Percentiles rank a stretch among this genome's conserved stretches.
phyloP scores from a whole-genome alignment of 2,329 filamentous ascomycete genomes.

The Aspergillus oerlinghausenensis region DNA sequence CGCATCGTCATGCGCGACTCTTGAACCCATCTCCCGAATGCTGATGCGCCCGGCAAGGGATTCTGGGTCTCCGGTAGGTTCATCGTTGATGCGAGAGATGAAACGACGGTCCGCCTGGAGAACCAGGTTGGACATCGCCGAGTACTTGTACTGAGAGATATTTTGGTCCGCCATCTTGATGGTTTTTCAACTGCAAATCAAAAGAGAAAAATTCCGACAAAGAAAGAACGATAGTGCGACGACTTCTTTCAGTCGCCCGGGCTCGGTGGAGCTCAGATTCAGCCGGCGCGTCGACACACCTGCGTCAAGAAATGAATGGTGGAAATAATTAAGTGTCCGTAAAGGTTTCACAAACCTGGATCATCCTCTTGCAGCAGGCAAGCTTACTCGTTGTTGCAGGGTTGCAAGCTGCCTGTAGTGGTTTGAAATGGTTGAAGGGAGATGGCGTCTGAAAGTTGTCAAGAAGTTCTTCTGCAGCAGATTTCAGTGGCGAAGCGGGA shows the following conservation, averaged over 20 bases:
- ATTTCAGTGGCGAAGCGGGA: constrained; percentile 36
- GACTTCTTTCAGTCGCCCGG: constrained; percentile 22
- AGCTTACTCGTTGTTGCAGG: constrained; percentile 22
- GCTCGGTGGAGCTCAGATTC: constrained; percentile 31
- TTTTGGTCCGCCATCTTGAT: constrained; percentile 63
- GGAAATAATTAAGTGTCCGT: constrained; percentile 18
- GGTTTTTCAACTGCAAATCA: constrained; percentile 9
- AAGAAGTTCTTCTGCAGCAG: constrained; percentile 25
- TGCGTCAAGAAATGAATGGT: constrained; percentile 22
- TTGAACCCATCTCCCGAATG: constrained; percentile 88
- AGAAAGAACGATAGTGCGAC: constrained; percentile 21
- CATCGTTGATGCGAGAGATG: constrained; percentile 84
- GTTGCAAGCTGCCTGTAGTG: constrained; percentile 21
- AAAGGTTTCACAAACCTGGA: constrained; percentile 33
- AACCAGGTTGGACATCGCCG: constrained; percentile 99
- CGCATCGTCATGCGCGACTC: constrained; percentile 71
- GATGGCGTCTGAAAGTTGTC: constrained; percentile 22
- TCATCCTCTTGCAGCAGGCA: constrained; percentile 32
- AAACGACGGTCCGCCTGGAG: constrained; percentile 99
- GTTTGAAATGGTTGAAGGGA: constrained; percentile 20
- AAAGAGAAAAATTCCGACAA: constrained; percentile 13
- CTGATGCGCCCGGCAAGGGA: constrained; percentile 91
- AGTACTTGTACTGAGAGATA: constrained; percentile 98
- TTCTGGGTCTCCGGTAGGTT: constrained; percentile 94
- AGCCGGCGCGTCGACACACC: constrained; percentile 30